A percentile compares a stretch with the other conserved stretches of the same genome.
Conservation (phyloP, 306 rosid species). For the Sechiopsis laciniata region DNA sequence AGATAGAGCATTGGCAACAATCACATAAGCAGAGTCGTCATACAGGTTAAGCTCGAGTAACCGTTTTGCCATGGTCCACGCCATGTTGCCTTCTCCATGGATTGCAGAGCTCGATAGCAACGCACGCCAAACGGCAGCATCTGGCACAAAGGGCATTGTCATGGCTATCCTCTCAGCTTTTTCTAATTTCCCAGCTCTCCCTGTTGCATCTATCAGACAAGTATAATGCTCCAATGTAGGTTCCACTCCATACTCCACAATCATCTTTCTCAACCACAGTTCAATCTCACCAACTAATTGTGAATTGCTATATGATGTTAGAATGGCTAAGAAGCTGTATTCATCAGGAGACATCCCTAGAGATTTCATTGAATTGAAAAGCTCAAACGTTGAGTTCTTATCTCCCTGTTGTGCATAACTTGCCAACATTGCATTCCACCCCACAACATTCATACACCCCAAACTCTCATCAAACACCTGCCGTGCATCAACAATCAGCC, state of each 20-base stretch:
- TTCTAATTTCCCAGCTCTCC: slow-evolving; percentile 58
- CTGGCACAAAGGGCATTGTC: slow-evolving; percentile 64
- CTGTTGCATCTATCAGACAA: slow-evolving; percentile 72
- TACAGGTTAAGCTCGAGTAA: slow-evolving; percentile 55
- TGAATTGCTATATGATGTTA: slow-evolving; percentile 51
- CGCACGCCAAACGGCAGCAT: slow-evolving; percentile 88
- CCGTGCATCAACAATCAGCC: slow-evolving; percentile 60
- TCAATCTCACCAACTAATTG: slow-evolving; percentile 50
- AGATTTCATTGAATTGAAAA: slow-evolving; percentile 44
- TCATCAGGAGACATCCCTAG: slow-evolving; percentile 54
- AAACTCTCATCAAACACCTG: slow-evolving; percentile 50
- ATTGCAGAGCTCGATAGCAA: slow-evolving; percentile 55
- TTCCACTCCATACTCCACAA: slow-evolving; percentile 43
- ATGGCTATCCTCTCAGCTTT: slow-evolving; percentile 57
- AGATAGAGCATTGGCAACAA: slow-evolving; percentile 62
- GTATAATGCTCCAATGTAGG: slow-evolving; percentile 80
- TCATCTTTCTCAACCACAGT: slow-evolving; percentile 65
- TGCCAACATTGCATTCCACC: slow-evolving; percentile 84
- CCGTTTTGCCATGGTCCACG: slow-evolving; percentile 53
- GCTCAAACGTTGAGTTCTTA: slow-evolving; percentile 30
- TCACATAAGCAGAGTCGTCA: slow-evolving; percentile 74
- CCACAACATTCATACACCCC: slow-evolving; percentile 42
- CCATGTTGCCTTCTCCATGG: slow-evolving; percentile 56
- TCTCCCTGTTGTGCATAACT: slow-evolving; percentile 81
- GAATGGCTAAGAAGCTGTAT: slow-evolving; percentile 62